Evolutionary conservation across 1,284 basidiomycete species (phyloP).

Genomic region (Schizophyllum commune): DNA sequence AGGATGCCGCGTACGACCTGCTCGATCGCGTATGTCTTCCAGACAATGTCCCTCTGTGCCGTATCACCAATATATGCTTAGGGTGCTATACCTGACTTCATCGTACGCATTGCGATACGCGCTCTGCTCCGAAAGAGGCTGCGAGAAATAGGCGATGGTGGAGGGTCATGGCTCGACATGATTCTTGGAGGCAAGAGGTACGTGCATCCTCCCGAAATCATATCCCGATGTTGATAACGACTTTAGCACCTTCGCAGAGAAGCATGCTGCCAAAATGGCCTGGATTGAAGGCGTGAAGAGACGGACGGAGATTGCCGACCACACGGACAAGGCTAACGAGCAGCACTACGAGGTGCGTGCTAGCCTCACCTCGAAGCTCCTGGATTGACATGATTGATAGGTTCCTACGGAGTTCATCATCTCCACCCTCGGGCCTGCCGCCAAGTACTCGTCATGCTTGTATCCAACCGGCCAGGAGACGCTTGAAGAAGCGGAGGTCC

Average conservation of each 20-base stretch:
- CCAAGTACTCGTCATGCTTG: slow-evolving; percentile 68
- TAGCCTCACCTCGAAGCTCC: not conserved
- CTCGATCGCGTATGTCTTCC: not conserved
- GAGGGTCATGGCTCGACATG: not conserved
- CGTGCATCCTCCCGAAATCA: slow-evolving; percentile 38
- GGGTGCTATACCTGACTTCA: slow-evolving; percentile 56
- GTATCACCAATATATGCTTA: slow-evolving; percentile 12
- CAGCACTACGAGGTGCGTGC: slow-evolving; percentile 67
- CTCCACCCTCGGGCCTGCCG: slow-evolving; percentile 53
- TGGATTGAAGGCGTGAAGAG: slow-evolving; percentile 50
- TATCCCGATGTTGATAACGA: slow-evolving; percentile 23
- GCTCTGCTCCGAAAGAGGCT: slow-evolving; percentile 53
- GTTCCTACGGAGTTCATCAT: slow-evolving; percentile 64
- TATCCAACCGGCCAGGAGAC: slow-evolving; percentile 63
- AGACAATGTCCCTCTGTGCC: not conserved
- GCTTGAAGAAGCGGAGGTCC: slow-evolving; percentile 60
- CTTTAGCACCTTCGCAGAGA: slow-evolving; percentile 45
- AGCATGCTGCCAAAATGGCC: slow-evolving; percentile 60
- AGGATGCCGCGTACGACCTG: slow-evolving; percentile 12
- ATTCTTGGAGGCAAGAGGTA: not conserved
- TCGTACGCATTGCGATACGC: slow-evolving; percentile 54
- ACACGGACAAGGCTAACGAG: slow-evolving; percentile 68
- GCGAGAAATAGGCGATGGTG: not conserved
- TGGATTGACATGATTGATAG: slow-evolving; percentile 20
- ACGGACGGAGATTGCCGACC: slow-evolving; percentile 52